Evolutionary conservation across 208 protist species (phyloP), one percentile per base, ranked within the genome.

Genomic region (Trypanosoma grayi): DNA sequence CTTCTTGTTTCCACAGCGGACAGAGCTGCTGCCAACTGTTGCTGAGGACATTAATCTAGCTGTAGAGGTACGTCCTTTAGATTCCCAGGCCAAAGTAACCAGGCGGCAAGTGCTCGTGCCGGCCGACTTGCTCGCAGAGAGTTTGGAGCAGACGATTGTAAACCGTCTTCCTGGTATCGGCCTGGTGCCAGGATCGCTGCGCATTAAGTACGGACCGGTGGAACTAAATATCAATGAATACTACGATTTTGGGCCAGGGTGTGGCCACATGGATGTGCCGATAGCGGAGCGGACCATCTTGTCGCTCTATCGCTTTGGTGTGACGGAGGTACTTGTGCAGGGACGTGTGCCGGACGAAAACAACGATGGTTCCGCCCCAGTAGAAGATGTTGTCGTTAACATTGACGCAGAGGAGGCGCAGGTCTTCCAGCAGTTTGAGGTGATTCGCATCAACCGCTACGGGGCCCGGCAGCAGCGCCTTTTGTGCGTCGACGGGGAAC

Each of bases 161-260:
- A 77, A 70, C 8, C 71, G 76, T 4, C 73, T 95, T 37, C 80
- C 83, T 4, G 76, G 70, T 3, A 83, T 78, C 59, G 66, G 61
- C n/a, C 82, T 95, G 24, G 72, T 91, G 18, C 78, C 73, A 31
- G 85, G 85, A 37, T 92, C 89, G 8, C 67, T 95, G 52, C 85
- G 89, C 52, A 90, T 95, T 55, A 70, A 82, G 44, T 89, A 88
- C 60, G 85, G 89, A 25, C 85, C 85, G 4, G 34, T 92, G n/a
- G 85, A 92, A 64, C 57, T 95, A 3, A 92, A 90, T 60, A 90
- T 91, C 44, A 91, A 90, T 48, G 85, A 95, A 57, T 83, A 79
- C 59, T 95, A 87, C 61, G 87, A 90, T 51, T 92, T 95, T 69
- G 89, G 89, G 25, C 54, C 79, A 0, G 89, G 89, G 22, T 90